Evolutionary conservation across 2,329 filamentous ascomycete genomes (phyloP).

Genomic region (Simplicillium sp.): DNA sequence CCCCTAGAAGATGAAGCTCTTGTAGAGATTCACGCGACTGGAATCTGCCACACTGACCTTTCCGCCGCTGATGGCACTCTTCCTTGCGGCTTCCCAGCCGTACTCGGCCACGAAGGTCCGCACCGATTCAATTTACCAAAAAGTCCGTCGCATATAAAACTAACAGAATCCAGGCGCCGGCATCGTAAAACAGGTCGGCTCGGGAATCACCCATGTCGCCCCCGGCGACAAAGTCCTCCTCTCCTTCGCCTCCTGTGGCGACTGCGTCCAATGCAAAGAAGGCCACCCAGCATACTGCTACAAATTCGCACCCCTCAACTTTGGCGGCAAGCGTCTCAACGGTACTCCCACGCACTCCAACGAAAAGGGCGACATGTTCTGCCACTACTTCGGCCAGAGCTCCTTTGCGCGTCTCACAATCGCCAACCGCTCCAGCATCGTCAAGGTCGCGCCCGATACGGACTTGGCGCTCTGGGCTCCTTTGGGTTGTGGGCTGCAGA

Average conservation of each 20-base stretch:
- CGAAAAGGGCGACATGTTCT: conserved; percentile 1
- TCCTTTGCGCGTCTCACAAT: conserved; percentile 20
- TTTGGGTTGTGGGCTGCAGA: conserved; percentile 24
- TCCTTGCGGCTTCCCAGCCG: conserved; percentile 11
- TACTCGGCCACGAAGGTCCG: conserved; percentile 42
- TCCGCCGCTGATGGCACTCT: conserved; percentile 23
- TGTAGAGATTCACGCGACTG: conserved; percentile 38
- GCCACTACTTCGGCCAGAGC: conserved; percentile 23
- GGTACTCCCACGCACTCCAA: background rate
- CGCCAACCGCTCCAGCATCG: conserved; percentile 16
- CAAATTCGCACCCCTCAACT: conserved; percentile 34
- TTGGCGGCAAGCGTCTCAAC: conserved; percentile 12
- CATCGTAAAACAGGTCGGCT: conserved; percentile 29
- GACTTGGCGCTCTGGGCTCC: conserved; percentile 20
- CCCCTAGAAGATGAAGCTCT: conserved; percentile 30
- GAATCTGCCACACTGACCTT: conserved; percentile 43
- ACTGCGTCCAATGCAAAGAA: conserved; percentile 11
- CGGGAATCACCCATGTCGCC: conserved; percentile 34
- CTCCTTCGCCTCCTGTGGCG: conserved; percentile 17
- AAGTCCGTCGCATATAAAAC: too few relatives aligned
- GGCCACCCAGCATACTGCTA: conserved; percentile 34
- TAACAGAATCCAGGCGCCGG: conserved; percentile 19
- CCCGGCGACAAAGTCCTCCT: conserved; percentile 44
- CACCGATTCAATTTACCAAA: too few relatives aligned
- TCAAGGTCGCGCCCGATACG: conserved; percentile 15